Conservation (phyloP, 495 filamentous ascomycete species). For the Patellaria atrata region DNA sequence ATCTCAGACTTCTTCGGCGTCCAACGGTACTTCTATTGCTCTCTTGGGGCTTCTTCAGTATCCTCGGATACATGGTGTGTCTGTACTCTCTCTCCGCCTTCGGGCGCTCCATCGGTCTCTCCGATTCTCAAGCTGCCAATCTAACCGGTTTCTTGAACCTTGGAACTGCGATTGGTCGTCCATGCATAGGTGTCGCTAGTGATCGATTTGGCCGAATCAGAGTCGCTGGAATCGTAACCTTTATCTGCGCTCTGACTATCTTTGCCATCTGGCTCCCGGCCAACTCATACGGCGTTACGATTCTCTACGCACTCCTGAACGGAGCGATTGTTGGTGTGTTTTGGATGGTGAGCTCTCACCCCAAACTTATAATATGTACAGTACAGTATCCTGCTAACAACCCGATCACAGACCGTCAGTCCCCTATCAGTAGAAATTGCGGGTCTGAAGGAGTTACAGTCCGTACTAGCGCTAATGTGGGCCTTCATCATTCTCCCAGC, state of each 20-base stretch:
- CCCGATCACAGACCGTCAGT: constrained; percentile 11
- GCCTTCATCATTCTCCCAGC: constrained; percentile 11
- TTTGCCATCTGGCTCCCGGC: constrained; percentile 14
- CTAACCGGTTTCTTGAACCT: constrained; percentile 12
- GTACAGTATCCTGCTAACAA: too few relatives aligned
- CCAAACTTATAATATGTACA: too few relatives aligned
- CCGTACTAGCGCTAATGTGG: constrained; percentile 13
- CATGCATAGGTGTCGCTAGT: constrained; percentile 9
- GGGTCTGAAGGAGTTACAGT: constrained; percentile 11
- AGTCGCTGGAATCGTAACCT: constrained; percentile 6
- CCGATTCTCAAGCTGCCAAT: constrained; percentile 1
- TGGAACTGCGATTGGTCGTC: constrained; percentile 14
- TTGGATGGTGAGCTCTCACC: too few relatives aligned
- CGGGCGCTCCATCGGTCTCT: constrained; percentile 9
- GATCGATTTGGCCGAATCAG: constrained; percentile 12
- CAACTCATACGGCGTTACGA: constrained; percentile 6
- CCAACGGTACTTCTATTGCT: constrained; percentile 10
- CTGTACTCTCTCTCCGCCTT: constrained; percentile 15
- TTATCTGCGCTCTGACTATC: constrained; percentile 2
- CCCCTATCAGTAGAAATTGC: constrained; percentile 16
- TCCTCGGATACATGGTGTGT: constrained; percentile 16
- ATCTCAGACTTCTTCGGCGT: constrained; percentile 5
- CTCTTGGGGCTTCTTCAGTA: constrained; percentile 14
- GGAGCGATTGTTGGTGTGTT: constrained; percentile 15
- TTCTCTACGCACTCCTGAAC: constrained; percentile 8